Base-by-base conservation (phyloP, 306 rosid species). In the Hippophae gyantsensis region DNA sequence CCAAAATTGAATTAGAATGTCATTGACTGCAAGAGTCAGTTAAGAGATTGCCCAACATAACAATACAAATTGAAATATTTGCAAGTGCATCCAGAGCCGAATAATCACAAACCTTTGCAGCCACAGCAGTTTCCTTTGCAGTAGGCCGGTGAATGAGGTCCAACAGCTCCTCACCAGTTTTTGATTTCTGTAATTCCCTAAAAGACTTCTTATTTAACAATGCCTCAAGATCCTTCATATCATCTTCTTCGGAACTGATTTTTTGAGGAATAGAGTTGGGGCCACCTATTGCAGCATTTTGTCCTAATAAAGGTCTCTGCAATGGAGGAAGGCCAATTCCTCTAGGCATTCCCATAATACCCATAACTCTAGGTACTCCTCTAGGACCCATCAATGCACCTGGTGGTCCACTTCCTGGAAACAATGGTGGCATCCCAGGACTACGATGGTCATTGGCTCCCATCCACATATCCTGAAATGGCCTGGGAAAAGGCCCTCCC, bases 61-160 rank as follows among this genome's bases (percentile, higher is more conserved):
- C 40, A 18, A 52, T 13, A 25, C 51, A 62, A 23, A 13, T 32
- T 8, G 46, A 57, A 26, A 12, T n/a, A 38, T 9, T 42, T 6
- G 18, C 38, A 54, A 43, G 27, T 25, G 25, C 26, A 23, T 45
- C 43, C 60, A 56, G 64, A 62, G 52, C 60, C 64, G 26, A 6
- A 48, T 54, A 60, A 58, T 50, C 44, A 68, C 75, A 56, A 66
- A 92, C 99, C 99, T 88, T 88, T n/a, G 87, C 89, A n/a, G 97
- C 99, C 42, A 79, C 85, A 62, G 95, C 94, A 74, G 95, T 88
- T 79, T 93, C 99, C 85, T 0, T 84, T 1, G 97, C 97, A 58
- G 99, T 88, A 10, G 99, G 99, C 62, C 90, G 83, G 74, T 88
- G 97, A 72, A 93, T 84, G 60, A 93, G 87, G 83, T 93, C 89